Conservation (phyloP, 2,329 filamentous ascomycete species). For the Neoascochyta sp. region DNA sequence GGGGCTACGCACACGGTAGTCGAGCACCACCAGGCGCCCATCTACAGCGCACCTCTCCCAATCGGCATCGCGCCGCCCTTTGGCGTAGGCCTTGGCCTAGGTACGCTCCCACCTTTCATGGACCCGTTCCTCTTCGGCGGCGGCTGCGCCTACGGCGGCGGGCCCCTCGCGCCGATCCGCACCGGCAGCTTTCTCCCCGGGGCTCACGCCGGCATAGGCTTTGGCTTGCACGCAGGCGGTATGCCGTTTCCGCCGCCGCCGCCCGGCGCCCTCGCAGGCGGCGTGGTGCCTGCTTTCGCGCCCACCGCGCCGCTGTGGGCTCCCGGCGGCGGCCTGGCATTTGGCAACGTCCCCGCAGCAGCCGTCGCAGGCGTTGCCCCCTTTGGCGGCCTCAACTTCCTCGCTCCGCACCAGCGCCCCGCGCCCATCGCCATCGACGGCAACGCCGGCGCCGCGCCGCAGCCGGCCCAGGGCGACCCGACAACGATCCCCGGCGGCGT, state of each 20-base stretch:
- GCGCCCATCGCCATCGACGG: constrained; percentile 22
- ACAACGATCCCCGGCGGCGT: constrained; percentile 26
- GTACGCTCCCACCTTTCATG: constrained; percentile 23
- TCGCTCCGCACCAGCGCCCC: constrained; percentile 12
- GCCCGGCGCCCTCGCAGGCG: constrained; percentile 17
- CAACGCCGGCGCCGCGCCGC: constrained; percentile 15
- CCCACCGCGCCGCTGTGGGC: constrained; percentile 23
- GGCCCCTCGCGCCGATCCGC: constrained; percentile 24
- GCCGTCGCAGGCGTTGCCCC: constrained; percentile 7
- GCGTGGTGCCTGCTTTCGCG: constrained; percentile 21
- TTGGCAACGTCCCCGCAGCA: constrained; percentile 18
- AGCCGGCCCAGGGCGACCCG: constrained; percentile 23
- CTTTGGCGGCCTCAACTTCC: constrained; percentile 3
- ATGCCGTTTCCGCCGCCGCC: constrained; percentile 26
- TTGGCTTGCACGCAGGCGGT: constrained; percentile 19
- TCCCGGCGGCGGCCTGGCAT: constrained; percentile 15
- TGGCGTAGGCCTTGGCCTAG: constrained; percentile 20
- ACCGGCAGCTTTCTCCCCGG: constrained; percentile 21
- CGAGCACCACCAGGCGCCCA: constrained; percentile 20
- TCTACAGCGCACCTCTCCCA: constrained; percentile 20
- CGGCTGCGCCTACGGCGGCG: no score
- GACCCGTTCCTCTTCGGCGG: constrained; percentile 18
- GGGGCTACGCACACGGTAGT: constrained; percentile 13
- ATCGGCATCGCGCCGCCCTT: constrained; percentile 20
- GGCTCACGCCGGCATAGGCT: constrained; percentile 24